A percentile compares a stretch with the other conserved stretches of the same genome.
Conservation (phyloP, 1,284 basidiomycete genomes). For the Apiotrichum montevideense region DNA sequence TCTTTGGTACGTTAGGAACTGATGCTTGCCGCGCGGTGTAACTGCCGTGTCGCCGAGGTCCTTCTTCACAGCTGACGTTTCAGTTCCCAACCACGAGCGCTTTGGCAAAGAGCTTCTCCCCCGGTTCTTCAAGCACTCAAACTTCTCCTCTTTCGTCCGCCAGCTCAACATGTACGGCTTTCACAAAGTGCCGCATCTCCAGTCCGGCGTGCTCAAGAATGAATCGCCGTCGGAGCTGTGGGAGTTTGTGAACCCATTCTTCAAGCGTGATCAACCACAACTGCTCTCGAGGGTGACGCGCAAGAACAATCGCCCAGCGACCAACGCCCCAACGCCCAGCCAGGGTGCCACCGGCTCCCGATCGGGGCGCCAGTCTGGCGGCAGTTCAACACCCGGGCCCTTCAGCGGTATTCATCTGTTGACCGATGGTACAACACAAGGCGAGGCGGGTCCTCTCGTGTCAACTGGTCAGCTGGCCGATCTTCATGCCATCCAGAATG, state of each 20-base stretch:
- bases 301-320: constrained; percentile 53
- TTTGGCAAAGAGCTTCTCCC: constrained; percentile 87
- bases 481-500: constrained; percentile 50
- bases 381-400: not conserved
- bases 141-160: constrained; percentile 88
- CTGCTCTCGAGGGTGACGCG: constrained; percentile 82
- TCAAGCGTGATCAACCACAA: constrained; percentile 83
- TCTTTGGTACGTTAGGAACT: constrained; percentile 60
- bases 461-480: constrained; percentile 31
- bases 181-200: constrained; percentile 91
- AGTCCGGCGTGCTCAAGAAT: constrained; percentile 81
- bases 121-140: constrained; percentile 93
- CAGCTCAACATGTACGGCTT: constrained; percentile 98
- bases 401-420: constrained; percentile 27
- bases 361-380: constrained; percentile 26
- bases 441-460: constrained; percentile 30
- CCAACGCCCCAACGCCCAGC: constrained; percentile 9
- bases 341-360: constrained; percentile 23
- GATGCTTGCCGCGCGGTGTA: not conserved
- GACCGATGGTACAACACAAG: constrained; percentile 41
- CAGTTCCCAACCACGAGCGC: constrained; percentile 87
- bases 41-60: not conserved
- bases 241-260: constrained; percentile 89
- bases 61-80: not conserved
- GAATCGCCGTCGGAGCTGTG: constrained; percentile 80